Evolutionary conservation across 176 grass and related monocot species (phyloP).

Genomic region (Saccharum spontaneum): DNA sequence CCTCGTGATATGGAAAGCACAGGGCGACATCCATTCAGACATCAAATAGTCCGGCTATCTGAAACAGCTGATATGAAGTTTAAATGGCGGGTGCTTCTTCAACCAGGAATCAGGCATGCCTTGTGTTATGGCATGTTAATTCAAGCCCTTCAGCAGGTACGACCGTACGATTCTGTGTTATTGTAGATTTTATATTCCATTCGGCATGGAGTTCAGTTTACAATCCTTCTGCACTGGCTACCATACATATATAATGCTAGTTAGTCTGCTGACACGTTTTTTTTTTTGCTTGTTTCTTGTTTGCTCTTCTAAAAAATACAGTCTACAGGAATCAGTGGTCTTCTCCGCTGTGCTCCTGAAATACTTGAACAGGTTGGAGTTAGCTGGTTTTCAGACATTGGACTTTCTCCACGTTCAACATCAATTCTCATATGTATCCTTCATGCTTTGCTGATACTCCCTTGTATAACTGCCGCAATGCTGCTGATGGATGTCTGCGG

Average conservation of each 20-base stretch:
- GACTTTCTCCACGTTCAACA: conserved; percentile 62
- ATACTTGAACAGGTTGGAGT: conserved; percentile 75
- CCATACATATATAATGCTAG: background rate
- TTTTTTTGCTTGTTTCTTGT: conserved; percentile 8
- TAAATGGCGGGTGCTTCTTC: conserved; percentile 65
- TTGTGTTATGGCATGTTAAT: conserved; percentile 72
- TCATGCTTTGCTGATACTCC: conserved; percentile 81
- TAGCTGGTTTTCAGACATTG: conserved; percentile 63
- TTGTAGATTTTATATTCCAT: background rate
- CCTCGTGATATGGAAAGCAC: conserved; percentile 50
- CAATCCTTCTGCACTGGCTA: background rate
- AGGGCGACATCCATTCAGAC: conserved; percentile 43
- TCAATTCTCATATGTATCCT: conserved; percentile 76
- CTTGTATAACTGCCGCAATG: conserved; percentile 80
- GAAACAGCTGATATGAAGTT: conserved; percentile 59
- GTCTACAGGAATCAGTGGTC: conserved; percentile 83
- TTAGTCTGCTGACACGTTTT: conserved; percentile 20
- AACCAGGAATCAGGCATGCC: conserved; percentile 77
- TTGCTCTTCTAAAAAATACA: conserved; percentile 34
- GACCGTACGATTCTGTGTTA: conserved; percentile 41
- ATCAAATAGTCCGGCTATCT: conserved; percentile 58
- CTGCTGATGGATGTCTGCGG: conserved; percentile 81
- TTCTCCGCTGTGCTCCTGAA: conserved; percentile 80
- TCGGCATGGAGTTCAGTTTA: background rate
- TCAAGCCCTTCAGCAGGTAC: conserved; percentile 86